Conservation (phyloP, 1,139 yeast genomes). For the Hemisphaericaspora lyxosophila region DNA sequence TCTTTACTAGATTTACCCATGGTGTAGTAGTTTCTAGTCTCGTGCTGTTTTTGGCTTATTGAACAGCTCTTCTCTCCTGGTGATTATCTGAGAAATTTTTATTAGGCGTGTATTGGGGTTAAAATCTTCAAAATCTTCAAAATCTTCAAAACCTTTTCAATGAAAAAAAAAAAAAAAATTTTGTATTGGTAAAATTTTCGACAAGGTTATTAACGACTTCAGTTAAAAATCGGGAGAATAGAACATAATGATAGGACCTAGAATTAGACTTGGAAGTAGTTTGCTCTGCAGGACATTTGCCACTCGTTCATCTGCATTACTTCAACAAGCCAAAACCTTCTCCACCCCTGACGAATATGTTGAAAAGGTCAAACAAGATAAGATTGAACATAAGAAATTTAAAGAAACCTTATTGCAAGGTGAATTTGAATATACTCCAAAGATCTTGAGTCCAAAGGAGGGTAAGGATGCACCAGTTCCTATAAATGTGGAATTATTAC, state of each 20-base stretch:
- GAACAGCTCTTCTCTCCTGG: background rate
- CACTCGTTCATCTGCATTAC: slow-evolving; percentile 3
- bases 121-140: background rate
- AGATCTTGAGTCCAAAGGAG: slow-evolving; percentile 33
- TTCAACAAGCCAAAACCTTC: slow-evolving; percentile 12
- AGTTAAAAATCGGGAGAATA: background rate
- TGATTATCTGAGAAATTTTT: background rate
- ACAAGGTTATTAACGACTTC: background rate
- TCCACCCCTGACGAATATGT: slow-evolving; percentile 34
- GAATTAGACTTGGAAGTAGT: slow-evolving; percentile 5
- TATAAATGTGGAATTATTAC: slow-evolving; percentile 76
- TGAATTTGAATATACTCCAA: slow-evolving; percentile 41
- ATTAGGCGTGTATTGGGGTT: background rate
- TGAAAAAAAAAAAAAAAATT: slow-evolving; percentile 5
- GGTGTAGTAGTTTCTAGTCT: background rate
- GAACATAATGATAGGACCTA: slow-evolving; percentile 2
- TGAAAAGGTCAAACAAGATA: slow-evolving; percentile 25
- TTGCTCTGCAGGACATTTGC: slow-evolving; percentile 4
- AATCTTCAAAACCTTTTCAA: no score
- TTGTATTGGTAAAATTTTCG: background rate
- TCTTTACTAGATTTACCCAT: slow-evolving; percentile 98
- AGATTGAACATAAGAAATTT: slow-evolving; percentile 31
- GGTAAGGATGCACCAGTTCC: slow-evolving; percentile 60
- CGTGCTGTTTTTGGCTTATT: background rate
- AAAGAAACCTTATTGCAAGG: slow-evolving; percentile 28